Evolutionary conservation across 345 rosid genomes (phyloP).

Genomic region (Lepidium africanum): DNA sequence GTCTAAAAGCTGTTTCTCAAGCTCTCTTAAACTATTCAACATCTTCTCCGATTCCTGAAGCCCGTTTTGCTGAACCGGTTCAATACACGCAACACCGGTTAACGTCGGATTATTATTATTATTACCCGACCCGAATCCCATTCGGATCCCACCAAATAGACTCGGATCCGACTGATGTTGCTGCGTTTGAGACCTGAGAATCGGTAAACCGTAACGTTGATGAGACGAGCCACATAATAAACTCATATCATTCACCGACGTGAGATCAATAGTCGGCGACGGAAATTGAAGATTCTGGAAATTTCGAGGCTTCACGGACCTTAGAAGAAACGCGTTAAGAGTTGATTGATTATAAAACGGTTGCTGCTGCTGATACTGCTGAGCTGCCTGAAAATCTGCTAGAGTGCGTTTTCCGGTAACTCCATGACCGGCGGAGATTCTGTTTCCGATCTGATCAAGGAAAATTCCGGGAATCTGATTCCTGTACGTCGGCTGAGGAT

Average conservation of each 20-base stretch:
- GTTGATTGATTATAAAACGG: conserved; percentile 33
- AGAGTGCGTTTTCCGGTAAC: conserved; percentile 62
- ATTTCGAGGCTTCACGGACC: conserved; percentile 71
- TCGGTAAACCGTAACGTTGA: conserved; percentile 46
- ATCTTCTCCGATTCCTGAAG: conserved; percentile 51
- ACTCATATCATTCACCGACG: conserved; percentile 19
- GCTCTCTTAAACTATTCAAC: conserved; percentile 69
- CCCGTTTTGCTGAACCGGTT: conserved; percentile 34
- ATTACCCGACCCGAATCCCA: conserved; percentile 19
- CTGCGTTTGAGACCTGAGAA: conserved; percentile 33
- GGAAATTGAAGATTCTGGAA: conserved; percentile 41
- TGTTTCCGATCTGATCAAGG: conserved; percentile 53
- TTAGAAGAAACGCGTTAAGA: conserved; percentile 40
- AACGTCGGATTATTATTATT: not conserved
- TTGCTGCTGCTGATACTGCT: conserved; percentile 7
- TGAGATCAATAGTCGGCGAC: conserved; percentile 32
- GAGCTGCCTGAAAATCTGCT: conserved; percentile 54
- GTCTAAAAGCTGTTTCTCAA: conserved; percentile 72
- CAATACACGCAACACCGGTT: conserved; percentile 31
- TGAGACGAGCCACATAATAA: conserved; percentile 25
- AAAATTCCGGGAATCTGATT: conserved; percentile 53
- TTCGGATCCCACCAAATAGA: conserved; percentile 8
- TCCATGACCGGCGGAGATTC: conserved; percentile 21
- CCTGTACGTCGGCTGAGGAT: conserved; percentile 31
- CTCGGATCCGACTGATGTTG: conserved; percentile 14